Evolutionary conservation across 495 filamentous ascomycete species (phyloP), one percentile per base, ranked within the genome.

Genomic region (Talaromyces liani): DNA sequence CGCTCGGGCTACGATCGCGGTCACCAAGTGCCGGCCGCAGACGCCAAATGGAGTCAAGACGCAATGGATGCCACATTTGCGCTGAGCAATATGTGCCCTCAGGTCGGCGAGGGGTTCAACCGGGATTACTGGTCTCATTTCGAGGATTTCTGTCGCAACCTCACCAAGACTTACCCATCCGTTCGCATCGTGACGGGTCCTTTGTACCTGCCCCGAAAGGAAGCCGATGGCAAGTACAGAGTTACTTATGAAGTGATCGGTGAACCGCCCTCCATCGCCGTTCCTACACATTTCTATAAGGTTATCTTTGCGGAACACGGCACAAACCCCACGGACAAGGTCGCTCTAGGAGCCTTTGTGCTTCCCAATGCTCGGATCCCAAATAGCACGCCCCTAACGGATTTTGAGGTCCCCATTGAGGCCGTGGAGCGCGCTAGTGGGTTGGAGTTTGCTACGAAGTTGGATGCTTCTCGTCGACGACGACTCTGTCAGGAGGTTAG

Each of bases 211-310:
- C 94, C 94, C 1, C 85, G 86, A 67, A 80, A 85, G 18, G 91
- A 93, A 60, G 77, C 86, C 6, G 94, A 98, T 74, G 89, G 90
- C 41, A 98, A 97, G 78, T 98, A 92, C 90, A 85, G 92, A 64
- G 92, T 98, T 51, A 86, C 81, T 39, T 98, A 98, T 78, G 94
- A 98, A 79, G 90, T 98, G n/a, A 94, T 98, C 62, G 94, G 94
- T 4, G 86, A 83, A 69, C 94, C 95, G 60, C 95, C 94, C 3
- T 97, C 92, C 70, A 86, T 98, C 20, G 92, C 95, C 7, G 94
- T 98, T 63, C 94, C 94, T 8, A 98, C 94, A 25, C 94, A 98
- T 72, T 98, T 98, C 80, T 98, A 94, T 80, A 98, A 98, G 79
- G 91, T 98, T 58, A 91, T 98, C 60, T 94, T 95, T 68, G 94